Base-by-base conservation (phyloP, 345 rosid species). In the Citrus maxima region DNA sequence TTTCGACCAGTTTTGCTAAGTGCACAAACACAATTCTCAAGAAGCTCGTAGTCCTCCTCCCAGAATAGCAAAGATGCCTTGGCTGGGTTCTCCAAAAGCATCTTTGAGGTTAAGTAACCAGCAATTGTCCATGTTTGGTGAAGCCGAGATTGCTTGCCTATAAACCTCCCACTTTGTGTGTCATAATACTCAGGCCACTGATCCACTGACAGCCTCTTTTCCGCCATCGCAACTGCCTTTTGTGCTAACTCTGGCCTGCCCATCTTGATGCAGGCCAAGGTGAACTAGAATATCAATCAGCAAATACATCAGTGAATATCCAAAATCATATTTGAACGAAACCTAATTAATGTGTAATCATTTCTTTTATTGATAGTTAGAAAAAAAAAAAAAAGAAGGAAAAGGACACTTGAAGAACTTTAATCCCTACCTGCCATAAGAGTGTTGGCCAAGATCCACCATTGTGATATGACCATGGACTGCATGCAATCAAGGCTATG, bases 391-490 rank as follows among this genome's bases (percentile, higher is more conserved):
- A 14, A 40, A 40, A 74, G 22, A 14, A 22, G 10, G 9, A 4
- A 5, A 66, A 32, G 40, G 51, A 74, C 10, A 74, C 51, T 7
- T 80, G 38, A 56, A 22, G 16, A 35, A 27, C 62, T n/a, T 54
- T 46, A 59, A 34, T 40, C 55, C 70, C 77, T 28, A 92, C 99
- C 98, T 91, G 99, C 98, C 99, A 94, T 35, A 94, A 85, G 14
- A 96, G 91, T 5, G 98, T 94, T 76, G 98, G 99, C 99, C 99
- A 96, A 71, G 99, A 96, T 83, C 99, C 99, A 3, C 90, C 98
- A 65, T 96, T 94, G 87, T 94, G 99, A 85, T 96, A 96, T 2
- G 99, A 96, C 99, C 97, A 96, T 21, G 98, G 93, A 77, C 99
- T 95, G 89, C 81, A 86, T 22, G 21, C 62, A 72, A 66, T 61